A percentile compares a stretch with the other conserved stretches of the same genome.
These are phyloP conservation scores for Trichoderma parareesei DNA, from an alignment of 495 filamentous ascomycete species.

Conservation along the genomic window DNA sequence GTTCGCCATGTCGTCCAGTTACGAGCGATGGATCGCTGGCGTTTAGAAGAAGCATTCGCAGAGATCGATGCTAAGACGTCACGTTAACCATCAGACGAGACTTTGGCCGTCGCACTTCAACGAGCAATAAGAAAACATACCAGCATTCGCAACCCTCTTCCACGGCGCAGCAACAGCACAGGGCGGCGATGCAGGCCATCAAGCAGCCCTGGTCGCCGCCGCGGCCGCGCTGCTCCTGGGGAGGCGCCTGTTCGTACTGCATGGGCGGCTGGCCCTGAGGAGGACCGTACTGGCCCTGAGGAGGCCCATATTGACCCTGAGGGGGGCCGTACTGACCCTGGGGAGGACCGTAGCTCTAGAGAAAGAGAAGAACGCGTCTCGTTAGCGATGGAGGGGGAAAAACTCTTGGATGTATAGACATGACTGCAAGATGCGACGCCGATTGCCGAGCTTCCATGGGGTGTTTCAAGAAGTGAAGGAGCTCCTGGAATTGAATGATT, in stretches of 20 bases:
- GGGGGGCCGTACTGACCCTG: slow-evolving; percentile 19
- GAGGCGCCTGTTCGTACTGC: slow-evolving; percentile 11
- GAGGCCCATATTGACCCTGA: slow-evolving; percentile 22
- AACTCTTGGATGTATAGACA: not conserved
- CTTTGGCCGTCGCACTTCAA: not conserved
- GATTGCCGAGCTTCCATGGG: not conserved
- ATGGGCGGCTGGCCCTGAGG: slow-evolving; percentile 25
- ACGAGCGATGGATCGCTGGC: not conserved
- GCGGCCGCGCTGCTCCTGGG: not conserved
- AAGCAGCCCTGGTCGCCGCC: not conserved
- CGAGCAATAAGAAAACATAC: not conserved
- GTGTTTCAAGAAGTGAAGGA: not conserved
- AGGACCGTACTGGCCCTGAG: slow-evolving; percentile 20
- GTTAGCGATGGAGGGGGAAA: slow-evolving; percentile 8
- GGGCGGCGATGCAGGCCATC: slow-evolving; percentile 7
- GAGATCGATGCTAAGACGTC: not conserved
- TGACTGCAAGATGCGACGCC: slow-evolving; percentile 9
- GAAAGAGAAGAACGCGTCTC: not conserved
- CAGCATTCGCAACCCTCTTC: slow-evolving; percentile 7
- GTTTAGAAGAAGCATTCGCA: slow-evolving; percentile 7
- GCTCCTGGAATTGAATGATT: not conserved
- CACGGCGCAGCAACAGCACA: slow-evolving; percentile 4
- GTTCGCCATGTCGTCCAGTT: not conserved
- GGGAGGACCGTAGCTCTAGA: slow-evolving; percentile 20
- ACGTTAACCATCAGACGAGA: no score